These are phyloP conservation scores for Salicornia ramosissima DNA, from an alignment of 148 eudicot species.

Conservation along the genomic window DNA sequence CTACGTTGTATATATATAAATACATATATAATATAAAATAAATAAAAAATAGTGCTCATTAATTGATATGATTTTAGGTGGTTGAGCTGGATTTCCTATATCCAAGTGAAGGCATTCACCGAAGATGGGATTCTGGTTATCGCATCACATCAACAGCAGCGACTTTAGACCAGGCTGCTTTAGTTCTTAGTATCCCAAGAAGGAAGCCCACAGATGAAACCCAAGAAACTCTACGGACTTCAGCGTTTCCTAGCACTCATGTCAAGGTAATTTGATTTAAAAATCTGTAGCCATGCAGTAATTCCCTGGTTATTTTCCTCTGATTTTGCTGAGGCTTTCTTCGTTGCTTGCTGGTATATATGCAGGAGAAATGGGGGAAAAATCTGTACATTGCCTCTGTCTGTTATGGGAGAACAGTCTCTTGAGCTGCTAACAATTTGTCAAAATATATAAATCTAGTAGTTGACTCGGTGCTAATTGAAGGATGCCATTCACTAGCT, in stretches of 20 bases:
- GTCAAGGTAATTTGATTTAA: conserved; percentile 55
- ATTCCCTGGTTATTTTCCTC: background rate
- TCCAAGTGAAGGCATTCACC: conserved; percentile 96
- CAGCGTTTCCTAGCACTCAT: conserved; percentile 90
- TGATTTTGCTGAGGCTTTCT: background rate
- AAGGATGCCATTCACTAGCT: conserved; percentile 7
- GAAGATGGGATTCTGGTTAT: conserved; percentile 87
- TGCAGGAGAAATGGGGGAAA: conserved; percentile 81
- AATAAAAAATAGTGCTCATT: background rate
- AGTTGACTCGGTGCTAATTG: conserved; percentile 12
- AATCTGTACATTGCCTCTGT: conserved; percentile 66
- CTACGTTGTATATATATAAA: too few species aligned
- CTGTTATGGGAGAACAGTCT: conserved; percentile 72
- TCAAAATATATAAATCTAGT: background rate
- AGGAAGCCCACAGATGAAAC: conserved; percentile 82
- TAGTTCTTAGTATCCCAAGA: conserved; percentile 77
- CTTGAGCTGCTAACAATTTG: conserved; percentile 35
- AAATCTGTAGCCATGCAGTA: too few species aligned
- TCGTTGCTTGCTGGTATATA: conserved; percentile 3
- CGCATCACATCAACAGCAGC: conserved; percentile 91
- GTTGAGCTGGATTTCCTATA: conserved; percentile 93
- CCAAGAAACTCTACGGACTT: conserved; percentile 91
- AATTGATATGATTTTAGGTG: conserved; percentile 43
- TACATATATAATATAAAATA: too few species aligned
- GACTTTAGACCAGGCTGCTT: conserved; percentile 78